Conservation (phyloP, 495 filamentous ascomycete species). For the Podospora conica region DNA sequence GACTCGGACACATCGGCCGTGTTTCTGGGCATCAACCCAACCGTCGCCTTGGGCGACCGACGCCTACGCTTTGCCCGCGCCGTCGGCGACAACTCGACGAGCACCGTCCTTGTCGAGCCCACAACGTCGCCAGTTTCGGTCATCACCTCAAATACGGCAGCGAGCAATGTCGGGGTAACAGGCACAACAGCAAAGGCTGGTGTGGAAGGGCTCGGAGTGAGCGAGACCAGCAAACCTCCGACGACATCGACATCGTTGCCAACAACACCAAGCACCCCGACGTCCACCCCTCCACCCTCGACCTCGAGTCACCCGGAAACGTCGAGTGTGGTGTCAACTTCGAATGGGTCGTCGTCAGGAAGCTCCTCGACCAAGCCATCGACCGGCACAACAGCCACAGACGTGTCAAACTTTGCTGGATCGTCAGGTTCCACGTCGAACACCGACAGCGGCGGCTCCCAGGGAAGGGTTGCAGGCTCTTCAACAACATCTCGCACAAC, state of each 20-base stretch:
- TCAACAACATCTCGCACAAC: background rate
- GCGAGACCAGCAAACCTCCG: background rate
- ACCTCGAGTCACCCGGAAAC: background rate
- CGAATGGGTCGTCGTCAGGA: background rate
- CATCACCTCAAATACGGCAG: background rate
- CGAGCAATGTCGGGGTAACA: background rate
- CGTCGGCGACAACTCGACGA: background rate
- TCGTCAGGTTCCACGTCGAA: background rate
- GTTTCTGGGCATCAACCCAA: conserved; percentile 17
- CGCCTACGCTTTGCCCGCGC: conserved; percentile 8
- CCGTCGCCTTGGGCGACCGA: background rate
- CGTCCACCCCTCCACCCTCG: background rate
- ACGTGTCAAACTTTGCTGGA: background rate
- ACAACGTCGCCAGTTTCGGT: background rate
- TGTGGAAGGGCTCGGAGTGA: background rate
- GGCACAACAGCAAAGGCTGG: background rate
- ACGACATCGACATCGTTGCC: background rate
- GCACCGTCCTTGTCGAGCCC: background rate
- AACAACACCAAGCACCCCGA: background rate
- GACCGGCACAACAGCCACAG: background rate
- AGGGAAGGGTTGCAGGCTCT: background rate
- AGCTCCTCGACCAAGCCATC: background rate
- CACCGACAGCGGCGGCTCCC: background rate
- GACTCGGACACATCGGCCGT: conserved; percentile 22
- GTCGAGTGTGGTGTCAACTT: background rate